phyloP scores from a whole-genome alignment of 345 rosid species.

The Salix brachista region DNA sequence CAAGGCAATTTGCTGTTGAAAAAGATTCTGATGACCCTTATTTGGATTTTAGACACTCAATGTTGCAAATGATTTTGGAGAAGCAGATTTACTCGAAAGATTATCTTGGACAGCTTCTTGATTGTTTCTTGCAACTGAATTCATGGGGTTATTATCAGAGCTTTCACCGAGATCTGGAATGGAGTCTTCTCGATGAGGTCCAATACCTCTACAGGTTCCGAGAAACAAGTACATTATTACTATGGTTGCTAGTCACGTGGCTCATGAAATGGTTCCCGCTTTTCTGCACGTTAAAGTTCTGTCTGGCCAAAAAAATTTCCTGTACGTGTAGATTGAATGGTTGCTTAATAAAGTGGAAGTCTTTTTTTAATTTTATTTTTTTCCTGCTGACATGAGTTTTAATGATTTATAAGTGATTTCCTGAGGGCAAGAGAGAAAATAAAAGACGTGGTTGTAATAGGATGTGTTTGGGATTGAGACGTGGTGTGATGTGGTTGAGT shows the following conservation, averaged over 20 bases:
- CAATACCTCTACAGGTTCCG: neutral
- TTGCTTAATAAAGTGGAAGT: too few species aligned
- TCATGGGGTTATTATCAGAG: conserved; percentile 76
- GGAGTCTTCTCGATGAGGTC: conserved; percentile 53
- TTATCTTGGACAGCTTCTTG: conserved; percentile 68
- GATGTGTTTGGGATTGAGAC: too few species aligned
- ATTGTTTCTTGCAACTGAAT: conserved; percentile 81
- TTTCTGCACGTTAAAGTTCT: neutral
- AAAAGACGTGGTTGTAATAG: too few species aligned
- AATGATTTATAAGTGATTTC: too few species aligned
- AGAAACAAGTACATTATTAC: neutral
- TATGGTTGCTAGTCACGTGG: neutral
- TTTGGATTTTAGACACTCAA: conserved; percentile 79
- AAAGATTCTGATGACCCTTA: conserved; percentile 97
- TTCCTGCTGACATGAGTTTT: too few species aligned
- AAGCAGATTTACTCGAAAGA: conserved; percentile 80
- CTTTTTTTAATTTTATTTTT: too few species aligned
- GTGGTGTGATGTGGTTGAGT: too few species aligned
- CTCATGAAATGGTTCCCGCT: neutral
- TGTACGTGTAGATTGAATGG: neutral
- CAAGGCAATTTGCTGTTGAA: conserved; percentile 52
- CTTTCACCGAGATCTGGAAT: conserved; percentile 95
- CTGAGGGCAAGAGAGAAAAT: too few species aligned
- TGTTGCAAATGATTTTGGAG: conserved; percentile 94
- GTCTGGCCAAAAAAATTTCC: neutral